Evolutionary conservation across 768 basidiomycete genomes (phyloP).

Genomic region (Pseudohyphozyma bogoriensis): DNA sequence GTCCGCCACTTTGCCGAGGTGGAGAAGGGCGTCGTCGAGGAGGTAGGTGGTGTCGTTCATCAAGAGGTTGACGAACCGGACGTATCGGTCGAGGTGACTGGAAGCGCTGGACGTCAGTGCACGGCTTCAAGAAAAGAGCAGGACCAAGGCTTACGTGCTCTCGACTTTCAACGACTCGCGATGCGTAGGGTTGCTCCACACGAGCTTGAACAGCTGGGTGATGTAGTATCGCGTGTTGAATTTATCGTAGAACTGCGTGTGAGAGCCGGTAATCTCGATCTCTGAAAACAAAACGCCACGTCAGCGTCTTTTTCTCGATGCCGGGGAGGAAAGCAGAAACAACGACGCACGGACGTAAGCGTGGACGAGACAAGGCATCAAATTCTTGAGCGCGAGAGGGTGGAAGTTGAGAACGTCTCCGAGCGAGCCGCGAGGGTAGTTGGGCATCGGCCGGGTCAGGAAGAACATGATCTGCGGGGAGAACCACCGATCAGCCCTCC

Average conservation of each 20-base stretch:
- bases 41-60: slow-evolving; percentile 99
- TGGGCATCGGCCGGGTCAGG: slow-evolving; percentile 53
- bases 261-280: slow-evolving; percentile 93
- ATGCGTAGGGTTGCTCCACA: slow-evolving; percentile 86
- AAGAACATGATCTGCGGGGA: slow-evolving; percentile 57
- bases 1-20: slow-evolving; percentile 75
- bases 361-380: slow-evolving; percentile 82
- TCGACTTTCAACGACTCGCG: slow-evolving; percentile 74
- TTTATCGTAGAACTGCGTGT: slow-evolving; percentile 98
- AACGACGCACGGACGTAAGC: slow-evolving; percentile 81
- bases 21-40: slow-evolving; percentile 87
- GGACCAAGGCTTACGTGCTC: slow-evolving; percentile 50
- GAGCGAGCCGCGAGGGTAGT: slow-evolving; percentile 59
- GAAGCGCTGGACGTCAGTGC: background rate
- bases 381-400: slow-evolving; percentile 69
- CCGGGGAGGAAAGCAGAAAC: background rate
- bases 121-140: background rate
- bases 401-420: slow-evolving; percentile 75
- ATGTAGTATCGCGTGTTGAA: slow-evolving; percentile 50
- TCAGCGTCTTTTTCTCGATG: background rate
- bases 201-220: slow-evolving; percentile 69
- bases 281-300: slow-evolving; percentile 46
- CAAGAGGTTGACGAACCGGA: slow-evolving; percentile 91
- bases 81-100: slow-evolving; percentile 84
- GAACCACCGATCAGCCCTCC: slow-evolving; percentile 4